Percentiles rank a stretch among this genome's conserved stretches.
Evolutionary conservation across 495 filamentous ascomycete species (phyloP).

Genomic region (Penicillium chermesinum): DNA sequence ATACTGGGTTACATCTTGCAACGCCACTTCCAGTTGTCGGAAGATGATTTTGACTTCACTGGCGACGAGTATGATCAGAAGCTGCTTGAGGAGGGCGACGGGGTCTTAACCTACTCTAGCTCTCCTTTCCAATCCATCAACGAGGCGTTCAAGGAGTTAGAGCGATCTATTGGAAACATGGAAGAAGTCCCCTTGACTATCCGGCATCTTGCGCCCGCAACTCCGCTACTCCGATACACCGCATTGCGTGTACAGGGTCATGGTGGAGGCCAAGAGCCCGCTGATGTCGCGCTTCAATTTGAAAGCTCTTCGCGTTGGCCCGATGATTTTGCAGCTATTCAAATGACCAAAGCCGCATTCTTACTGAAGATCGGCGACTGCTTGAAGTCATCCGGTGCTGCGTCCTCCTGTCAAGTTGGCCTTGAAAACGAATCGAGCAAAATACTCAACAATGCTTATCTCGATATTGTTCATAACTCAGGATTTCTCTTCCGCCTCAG

Average conservation of each 20-base stretch:
- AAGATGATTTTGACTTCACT: constrained; percentile 50
- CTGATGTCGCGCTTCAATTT: constrained; percentile 78
- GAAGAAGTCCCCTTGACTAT: constrained; percentile 77
- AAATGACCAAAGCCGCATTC: constrained; percentile 90
- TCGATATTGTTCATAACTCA: constrained; percentile 70
- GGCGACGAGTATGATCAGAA: constrained; percentile 58
- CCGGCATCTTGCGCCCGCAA: constrained; percentile 67
- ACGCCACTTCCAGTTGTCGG: constrained; percentile 54
- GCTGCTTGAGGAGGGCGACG: constrained; percentile 41
- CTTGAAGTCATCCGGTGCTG: constrained; percentile 50
- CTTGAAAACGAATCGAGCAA: constrained; percentile 67
- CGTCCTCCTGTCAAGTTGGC: constrained; percentile 60
- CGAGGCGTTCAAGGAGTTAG: constrained; percentile 62
- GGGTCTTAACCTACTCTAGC: constrained; percentile 31
- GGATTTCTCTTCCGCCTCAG: constrained; percentile 55
- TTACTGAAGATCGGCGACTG: constrained; percentile 73
- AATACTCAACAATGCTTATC: constrained; percentile 71
- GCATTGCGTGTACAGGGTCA: constrained; percentile 47
- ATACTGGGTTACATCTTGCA: constrained; percentile 70
- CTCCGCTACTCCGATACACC: constrained; percentile 67
- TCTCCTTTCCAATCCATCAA: constrained; percentile 52
- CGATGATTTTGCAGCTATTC: constrained; percentile 81
- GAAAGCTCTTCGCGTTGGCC: constrained; percentile 94
- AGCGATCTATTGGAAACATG: constrained; percentile 66
- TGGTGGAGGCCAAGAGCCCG: constrained; percentile 34